These are phyloP conservation scores for Canna indica DNA, from an alignment of 176 grass and related monocot genomes.

Conservation along the genomic window DNA sequence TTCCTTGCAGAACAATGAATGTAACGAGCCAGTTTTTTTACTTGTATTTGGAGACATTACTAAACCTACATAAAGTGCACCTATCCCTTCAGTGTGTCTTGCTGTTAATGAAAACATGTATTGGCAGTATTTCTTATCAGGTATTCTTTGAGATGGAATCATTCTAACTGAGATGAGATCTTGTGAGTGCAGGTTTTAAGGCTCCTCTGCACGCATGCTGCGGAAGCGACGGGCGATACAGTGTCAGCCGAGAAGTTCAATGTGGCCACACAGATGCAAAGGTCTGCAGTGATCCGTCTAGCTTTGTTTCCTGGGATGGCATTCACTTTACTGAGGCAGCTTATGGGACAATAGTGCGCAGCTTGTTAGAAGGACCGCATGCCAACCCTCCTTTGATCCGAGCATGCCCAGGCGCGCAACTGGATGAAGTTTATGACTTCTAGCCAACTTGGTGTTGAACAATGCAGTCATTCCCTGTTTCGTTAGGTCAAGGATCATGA, in stretches of 20 bases:
- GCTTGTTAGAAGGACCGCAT: background rate
- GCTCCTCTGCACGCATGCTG: background rate
- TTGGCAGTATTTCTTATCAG: background rate
- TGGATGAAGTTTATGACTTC: background rate
- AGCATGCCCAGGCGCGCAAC: background rate
- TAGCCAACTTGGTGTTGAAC: background rate
- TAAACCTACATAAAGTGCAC: background rate
- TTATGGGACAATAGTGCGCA: background rate
- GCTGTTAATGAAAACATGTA: no score
- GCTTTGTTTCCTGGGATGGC: background rate
- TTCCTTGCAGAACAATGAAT: no score
- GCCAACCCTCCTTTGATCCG: background rate
- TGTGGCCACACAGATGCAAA: background rate
- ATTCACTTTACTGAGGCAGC: constrained; percentile 6
- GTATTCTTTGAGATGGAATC: background rate
- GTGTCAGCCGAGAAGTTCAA: background rate
- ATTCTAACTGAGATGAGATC: background rate
- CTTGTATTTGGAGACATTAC: background rate
- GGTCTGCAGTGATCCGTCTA: background rate
- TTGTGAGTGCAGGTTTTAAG: constrained; percentile 3
- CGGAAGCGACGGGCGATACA: background rate
- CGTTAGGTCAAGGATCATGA: background rate
- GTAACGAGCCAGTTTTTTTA: background rate
- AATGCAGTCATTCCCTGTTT: background rate
- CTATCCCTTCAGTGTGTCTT: no score